Percentiles rank a stretch among this genome's conserved stretches.
Conservation (phyloP, 129 eudicot genomes). For the Arctium minus region DNA sequence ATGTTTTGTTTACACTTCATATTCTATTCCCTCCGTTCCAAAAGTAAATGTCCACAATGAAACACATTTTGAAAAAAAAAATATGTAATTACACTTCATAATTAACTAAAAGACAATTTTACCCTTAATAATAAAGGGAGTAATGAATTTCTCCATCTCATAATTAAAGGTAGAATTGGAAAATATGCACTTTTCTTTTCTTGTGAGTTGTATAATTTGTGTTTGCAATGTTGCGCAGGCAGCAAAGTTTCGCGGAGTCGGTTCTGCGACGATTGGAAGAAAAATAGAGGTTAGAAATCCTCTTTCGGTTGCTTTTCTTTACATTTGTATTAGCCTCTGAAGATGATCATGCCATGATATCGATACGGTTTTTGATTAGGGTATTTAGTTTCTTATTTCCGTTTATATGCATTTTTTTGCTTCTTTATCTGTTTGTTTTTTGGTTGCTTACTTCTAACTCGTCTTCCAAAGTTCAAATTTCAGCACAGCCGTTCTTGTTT, state of each 20-base stretch:
- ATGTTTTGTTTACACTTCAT: no score
- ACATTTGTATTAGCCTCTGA: not conserved
- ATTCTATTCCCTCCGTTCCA: no score
- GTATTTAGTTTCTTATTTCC: no score
- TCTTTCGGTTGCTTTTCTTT: not conserved
- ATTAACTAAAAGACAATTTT: no score
- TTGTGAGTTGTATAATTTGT: not conserved
- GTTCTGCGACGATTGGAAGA: constrained; percentile 78
- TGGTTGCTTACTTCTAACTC: not conserved
- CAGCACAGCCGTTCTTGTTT: not conserved
- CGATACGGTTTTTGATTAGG: not conserved
- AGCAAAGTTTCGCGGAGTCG: constrained; percentile 87
- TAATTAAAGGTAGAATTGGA: no score
- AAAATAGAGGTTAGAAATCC: constrained; percentile 38
- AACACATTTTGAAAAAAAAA: no score
- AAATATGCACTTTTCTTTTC: not conserved
- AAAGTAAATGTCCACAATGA: no score
- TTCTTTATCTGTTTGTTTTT: not conserved
- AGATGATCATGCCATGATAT: not conserved
- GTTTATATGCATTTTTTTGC: no score
- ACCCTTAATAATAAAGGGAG: no score
- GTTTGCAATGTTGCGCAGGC: constrained; percentile 51
- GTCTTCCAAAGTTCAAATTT: no score
- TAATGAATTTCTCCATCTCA: no score
- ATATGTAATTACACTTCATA: no score